Percentiles rank a stretch among this genome's conserved stretches.
phyloP scores from a whole-genome alignment of 2,329 filamentous ascomycete species.

The Aspergillus novoparasiticus region DNA sequence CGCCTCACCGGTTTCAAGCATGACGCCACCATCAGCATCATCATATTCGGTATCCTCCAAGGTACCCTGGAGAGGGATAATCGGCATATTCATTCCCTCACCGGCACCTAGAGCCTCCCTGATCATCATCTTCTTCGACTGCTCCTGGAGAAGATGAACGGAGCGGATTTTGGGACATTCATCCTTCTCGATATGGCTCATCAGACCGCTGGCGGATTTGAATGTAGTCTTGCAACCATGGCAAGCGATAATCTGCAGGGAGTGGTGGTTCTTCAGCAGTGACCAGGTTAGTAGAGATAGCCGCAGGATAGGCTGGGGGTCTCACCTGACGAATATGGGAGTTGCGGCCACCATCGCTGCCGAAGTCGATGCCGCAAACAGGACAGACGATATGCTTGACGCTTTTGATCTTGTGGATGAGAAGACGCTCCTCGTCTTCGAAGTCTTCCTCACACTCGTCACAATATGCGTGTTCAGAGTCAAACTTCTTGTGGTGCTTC shows the following conservation, averaged over 20 bases:
- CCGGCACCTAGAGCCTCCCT: constrained; percentile 31
- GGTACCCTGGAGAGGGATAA: constrained; percentile 2
- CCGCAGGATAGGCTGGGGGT: neutral
- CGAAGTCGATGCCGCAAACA: constrained; percentile 60
- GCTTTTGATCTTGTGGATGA: constrained; percentile 53
- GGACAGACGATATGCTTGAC: constrained; percentile 57
- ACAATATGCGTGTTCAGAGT: constrained; percentile 46
- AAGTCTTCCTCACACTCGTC: constrained; percentile 49
- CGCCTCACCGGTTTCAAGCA: neutral
- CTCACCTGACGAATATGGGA: constrained; percentile 55
- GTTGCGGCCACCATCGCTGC: constrained; percentile 54
- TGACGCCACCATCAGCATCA: constrained; percentile 29
- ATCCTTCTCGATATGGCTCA: constrained; percentile 58
- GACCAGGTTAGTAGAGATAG: constrained; percentile 3
- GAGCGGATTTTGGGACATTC: constrained; percentile 50
- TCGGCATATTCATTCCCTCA: constrained; percentile 3
- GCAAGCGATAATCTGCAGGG: constrained; percentile 55
- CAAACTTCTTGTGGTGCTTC: constrained; percentile 53
- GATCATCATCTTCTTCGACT: constrained; percentile 54
- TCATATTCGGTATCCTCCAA: constrained; percentile 10
- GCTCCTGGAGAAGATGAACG: constrained; percentile 49
- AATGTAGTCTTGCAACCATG: constrained; percentile 51
- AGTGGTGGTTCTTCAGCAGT: constrained; percentile 48
- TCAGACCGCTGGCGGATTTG: constrained; percentile 50
- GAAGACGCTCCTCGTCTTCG: constrained; percentile 45